Conservation (phyloP, 1,284 basidiomycete species). For the Wallemia mellicola region DNA sequence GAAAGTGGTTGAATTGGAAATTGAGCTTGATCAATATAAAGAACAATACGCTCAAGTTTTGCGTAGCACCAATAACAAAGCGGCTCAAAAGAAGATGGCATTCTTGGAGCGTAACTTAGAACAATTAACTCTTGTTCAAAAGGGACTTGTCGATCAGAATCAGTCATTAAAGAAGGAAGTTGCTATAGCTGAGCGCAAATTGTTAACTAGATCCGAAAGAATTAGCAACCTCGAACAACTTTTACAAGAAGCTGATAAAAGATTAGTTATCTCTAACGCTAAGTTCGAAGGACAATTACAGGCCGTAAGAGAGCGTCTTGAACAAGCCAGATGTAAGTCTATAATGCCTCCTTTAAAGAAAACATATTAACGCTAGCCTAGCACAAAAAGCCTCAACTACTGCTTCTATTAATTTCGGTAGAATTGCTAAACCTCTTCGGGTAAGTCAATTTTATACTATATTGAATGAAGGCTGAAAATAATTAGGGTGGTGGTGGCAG, state of each 20-base stretch:
- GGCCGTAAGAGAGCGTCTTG: conserved; percentile 64
- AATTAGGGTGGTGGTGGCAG: not conserved
- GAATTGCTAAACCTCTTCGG: conserved; percentile 84
- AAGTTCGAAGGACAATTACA: conserved; percentile 81
- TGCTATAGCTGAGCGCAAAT: conserved; percentile 80
- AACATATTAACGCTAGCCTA: conserved; percentile 11
- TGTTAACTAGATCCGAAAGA: conserved; percentile 82
- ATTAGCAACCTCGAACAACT: conserved; percentile 83
- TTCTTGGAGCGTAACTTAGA: conserved; percentile 93
- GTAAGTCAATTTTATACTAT: conserved; percentile 27
- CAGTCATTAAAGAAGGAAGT: conserved; percentile 91
- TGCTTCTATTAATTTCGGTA: conserved; percentile 49
- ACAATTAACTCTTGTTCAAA: conserved; percentile 81
- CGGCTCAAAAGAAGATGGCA: conserved; percentile 98
- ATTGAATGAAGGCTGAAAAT: not conserved
- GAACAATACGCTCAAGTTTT: conserved; percentile 99
- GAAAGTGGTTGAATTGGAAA: conserved; percentile 98
- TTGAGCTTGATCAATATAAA: conserved; percentile 91
- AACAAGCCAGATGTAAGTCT: conserved; percentile 49
- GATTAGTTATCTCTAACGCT: conserved; percentile 67
- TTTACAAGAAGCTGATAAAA: conserved; percentile 71
- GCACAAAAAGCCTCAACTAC: conserved; percentile 42
- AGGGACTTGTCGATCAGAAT: conserved; percentile 98
- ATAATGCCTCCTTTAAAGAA: conserved; percentile 1
- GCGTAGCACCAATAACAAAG: conserved; percentile 85